Evolutionary conservation across 1,284 basidiomycete species (phyloP), one percentile per base, ranked within the genome.

Genomic region (Cryptococcus deneoformans): DNA sequence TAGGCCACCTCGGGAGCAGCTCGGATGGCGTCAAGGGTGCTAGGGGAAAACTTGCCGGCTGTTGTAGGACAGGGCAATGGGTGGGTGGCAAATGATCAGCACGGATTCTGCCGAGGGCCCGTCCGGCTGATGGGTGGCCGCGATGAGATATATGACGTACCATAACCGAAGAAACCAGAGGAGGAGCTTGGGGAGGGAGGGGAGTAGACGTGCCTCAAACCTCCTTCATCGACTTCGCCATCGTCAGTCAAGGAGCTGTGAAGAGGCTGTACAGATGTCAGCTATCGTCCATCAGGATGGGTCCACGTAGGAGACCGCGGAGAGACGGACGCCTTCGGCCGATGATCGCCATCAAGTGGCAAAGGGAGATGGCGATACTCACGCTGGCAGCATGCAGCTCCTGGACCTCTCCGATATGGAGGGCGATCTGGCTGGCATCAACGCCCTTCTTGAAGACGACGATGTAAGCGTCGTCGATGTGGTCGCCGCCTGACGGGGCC

Each of bases 1-100:
- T 89, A 95, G 37, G 87, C 90, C 51, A 99, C 93, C 76, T 95
- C 93, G 16, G 94, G 93, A 81, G 89, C 83, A 50, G 82, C 79
- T 55, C 95, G 85, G 73, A 99, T 88, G 70, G 85, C 83, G 54
- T 91, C 83, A 61, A 99, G 76, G 44, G 89, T 87, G 51, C 80
- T 78, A 46, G 84, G 79, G 40, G 87, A 84, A 82, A 99, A 97
- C 69, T 81, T 82, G 54, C 94, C 95, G 48, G 94, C 84, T 80
- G 94, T 92, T 84, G 72, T 51, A 16, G 84, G 82, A 29, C 29
- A 29, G 29, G 12, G 42, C 5, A n/a, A 50, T 16, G 46, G 34
- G 34, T 12, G 37, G 44, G 53, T 40, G 46, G 34, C 45, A 57
- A 46, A n/a, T 57, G 24, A 59, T 55, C 40, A 39, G 11, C 49